phyloP scores from a whole-genome alignment of 768 basidiomycete species.

The Boletus rubropictus region DNA sequence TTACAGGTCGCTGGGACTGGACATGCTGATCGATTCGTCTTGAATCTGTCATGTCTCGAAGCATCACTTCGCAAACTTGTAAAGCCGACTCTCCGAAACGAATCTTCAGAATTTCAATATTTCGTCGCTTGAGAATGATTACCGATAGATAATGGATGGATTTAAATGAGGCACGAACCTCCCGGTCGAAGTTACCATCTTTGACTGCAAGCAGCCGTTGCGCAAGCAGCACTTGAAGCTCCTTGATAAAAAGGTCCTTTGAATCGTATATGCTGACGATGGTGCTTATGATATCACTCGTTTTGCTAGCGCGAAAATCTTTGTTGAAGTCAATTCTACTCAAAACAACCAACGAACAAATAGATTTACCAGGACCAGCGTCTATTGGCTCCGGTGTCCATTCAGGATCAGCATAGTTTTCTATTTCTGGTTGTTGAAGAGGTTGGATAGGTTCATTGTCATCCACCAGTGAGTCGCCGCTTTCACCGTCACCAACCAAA shows the following conservation, averaged over 20 bases:
- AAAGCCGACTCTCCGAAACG: conserved; percentile 91
- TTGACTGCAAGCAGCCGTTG: conserved; percentile 76
- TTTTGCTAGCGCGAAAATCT: conserved; percentile 91
- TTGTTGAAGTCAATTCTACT: conserved; percentile 3
- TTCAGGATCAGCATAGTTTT: conserved; percentile 85
- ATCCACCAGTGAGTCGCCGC: conserved; percentile 76
- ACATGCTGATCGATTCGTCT: conserved; percentile 84
- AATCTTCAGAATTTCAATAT: conserved; percentile 90
- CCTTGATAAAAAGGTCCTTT: conserved; percentile 92
- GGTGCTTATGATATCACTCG: conserved; percentile 91
- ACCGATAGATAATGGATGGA: background rate
- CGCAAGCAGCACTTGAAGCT: conserved; percentile 87
- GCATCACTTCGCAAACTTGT: conserved; percentile 97
- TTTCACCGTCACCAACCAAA: conserved; percentile 80
- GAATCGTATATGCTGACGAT: conserved; percentile 97
- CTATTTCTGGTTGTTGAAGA: conserved; percentile 66
- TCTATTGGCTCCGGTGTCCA: conserved; percentile 98
- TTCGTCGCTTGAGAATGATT: conserved; percentile 57
- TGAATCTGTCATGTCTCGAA: conserved; percentile 95
- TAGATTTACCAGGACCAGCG: conserved; percentile 77
- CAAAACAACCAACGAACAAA: background rate
- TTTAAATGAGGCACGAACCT: conserved; percentile 33
- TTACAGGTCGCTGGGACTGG: conserved; percentile 63
- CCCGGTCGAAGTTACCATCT: conserved; percentile 72
- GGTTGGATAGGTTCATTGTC: conserved; percentile 78